These are phyloP conservation scores for Anacardium occidentale DNA, from an alignment of 345 rosid species.

Conservation along the genomic window DNA sequence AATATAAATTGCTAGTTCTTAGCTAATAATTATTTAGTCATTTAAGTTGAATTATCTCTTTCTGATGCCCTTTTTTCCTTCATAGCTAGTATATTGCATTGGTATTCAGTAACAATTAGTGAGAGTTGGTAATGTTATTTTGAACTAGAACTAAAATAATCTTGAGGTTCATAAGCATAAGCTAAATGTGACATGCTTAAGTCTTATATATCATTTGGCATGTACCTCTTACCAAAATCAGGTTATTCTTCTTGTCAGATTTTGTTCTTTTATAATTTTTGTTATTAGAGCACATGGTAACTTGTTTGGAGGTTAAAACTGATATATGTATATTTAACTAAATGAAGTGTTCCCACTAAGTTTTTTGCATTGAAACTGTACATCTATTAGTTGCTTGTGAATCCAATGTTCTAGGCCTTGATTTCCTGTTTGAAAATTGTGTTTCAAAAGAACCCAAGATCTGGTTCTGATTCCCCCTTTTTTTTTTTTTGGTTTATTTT, in stretches of 20 bases:
- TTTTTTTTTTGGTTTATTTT: too few species aligned
- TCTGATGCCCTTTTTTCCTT: neutral
- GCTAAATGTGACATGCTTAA: too few species aligned
- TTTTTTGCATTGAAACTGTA: too few species aligned
- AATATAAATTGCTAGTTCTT: too few species aligned
- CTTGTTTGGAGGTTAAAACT: neutral
- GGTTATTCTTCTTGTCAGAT: neutral
- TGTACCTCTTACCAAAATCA: neutral
- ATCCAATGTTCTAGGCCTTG: too few species aligned
- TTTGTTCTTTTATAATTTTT: neutral
- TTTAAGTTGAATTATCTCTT: neutral
- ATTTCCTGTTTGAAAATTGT: too few species aligned
- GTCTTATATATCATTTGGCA: neutral
- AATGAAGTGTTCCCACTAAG: too few species aligned
- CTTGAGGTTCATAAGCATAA: neutral
- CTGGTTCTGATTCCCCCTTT: too few species aligned
- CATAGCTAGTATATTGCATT: neutral
- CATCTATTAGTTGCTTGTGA: too few species aligned
- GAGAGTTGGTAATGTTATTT: neutral
- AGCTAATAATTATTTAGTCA: too few species aligned
- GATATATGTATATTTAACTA: neutral
- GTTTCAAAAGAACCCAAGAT: too few species aligned
- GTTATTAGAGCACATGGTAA: too few species aligned
- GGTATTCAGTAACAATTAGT: neutral
- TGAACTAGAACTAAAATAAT: neutral